A percentile compares a stretch with the other conserved stretches of the same genome.
Evolutionary conservation across 768 basidiomycete species (phyloP).

Genomic region (Amanita brunnescens): DNA sequence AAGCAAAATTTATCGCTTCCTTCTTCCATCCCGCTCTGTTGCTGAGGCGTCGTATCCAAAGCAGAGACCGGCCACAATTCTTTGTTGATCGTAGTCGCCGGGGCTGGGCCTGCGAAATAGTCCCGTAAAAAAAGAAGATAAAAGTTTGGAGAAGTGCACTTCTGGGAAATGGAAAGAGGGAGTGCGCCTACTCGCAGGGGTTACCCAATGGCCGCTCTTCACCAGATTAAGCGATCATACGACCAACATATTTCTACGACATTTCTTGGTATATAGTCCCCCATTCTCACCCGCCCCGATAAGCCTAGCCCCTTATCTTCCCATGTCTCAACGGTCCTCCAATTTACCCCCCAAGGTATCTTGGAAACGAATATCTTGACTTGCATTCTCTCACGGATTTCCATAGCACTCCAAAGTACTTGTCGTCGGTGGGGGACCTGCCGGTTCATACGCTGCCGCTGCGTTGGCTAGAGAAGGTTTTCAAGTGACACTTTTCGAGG

Average conservation of each 20-base stretch:
- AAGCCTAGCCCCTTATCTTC: slow-evolving; percentile 8
- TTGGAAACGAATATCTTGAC: background rate
- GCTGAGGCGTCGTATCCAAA: slow-evolving; percentile 3
- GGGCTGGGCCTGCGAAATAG: slow-evolving; percentile 3
- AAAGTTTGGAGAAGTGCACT: background rate
- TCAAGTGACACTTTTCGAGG: slow-evolving; percentile 44
- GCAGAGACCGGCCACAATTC: background rate
- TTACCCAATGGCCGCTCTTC: slow-evolving; percentile 6
- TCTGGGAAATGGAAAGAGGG: slow-evolving; percentile 2
- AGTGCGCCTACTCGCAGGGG: background rate
- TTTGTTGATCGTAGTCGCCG: background rate
- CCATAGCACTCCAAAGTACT: slow-evolving; percentile 34
- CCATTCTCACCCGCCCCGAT: slow-evolving; percentile 9
- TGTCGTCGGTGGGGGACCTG: slow-evolving; percentile 45
- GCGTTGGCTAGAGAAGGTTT: slow-evolving; percentile 49
- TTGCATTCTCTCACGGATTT: slow-evolving; percentile 5
- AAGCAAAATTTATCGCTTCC: slow-evolving; percentile 3
- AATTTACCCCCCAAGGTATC: slow-evolving; percentile 24
- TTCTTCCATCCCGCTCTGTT: slow-evolving; percentile 6
- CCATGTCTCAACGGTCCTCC: slow-evolving; percentile 18
- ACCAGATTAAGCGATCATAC: slow-evolving; percentile 7
- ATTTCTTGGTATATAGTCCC: slow-evolving; percentile 8
- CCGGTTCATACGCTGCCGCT: slow-evolving; percentile 48
- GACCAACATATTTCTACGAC: slow-evolving; percentile 8
- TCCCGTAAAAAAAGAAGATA: slow-evolving; percentile 5